Conservation (phyloP, 2,329 filamentous ascomycete genomes). For the Cladorrhinum sp. region DNA sequence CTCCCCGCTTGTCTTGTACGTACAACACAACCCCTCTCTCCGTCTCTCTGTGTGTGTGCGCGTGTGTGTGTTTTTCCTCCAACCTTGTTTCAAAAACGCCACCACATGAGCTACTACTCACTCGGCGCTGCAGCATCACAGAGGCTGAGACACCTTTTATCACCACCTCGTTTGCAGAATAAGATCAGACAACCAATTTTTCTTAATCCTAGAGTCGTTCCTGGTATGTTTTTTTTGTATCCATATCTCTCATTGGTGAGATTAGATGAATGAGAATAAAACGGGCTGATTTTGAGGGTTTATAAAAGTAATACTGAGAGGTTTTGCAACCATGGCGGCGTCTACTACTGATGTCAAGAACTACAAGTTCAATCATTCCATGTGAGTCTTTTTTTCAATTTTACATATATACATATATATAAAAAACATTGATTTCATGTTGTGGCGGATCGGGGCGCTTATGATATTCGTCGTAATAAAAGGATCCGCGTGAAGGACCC, state of each 20-base stretch:
- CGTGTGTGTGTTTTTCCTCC: neutral
- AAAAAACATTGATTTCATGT: neutral
- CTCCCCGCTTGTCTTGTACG: neutral
- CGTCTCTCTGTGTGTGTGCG: too few species aligned
- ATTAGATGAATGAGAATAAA: neutral
- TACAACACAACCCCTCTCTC: too few species aligned
- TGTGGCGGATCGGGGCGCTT: neutral
- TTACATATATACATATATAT: neutral
- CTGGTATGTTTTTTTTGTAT: neutral
- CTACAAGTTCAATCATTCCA: slow-evolving; percentile 88
- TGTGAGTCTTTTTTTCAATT: slow-evolving; percentile 53
- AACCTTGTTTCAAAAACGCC: slow-evolving; percentile 6
- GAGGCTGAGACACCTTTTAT: slow-evolving; percentile 16
- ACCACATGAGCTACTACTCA: slow-evolving; percentile 16
- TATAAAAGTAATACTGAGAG: neutral
- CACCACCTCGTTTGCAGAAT: slow-evolving; percentile 5
- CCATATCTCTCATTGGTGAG: too few species aligned
- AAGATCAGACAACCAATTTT: neutral
- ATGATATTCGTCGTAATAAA: slow-evolving; percentile 19
- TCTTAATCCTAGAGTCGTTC: neutral
- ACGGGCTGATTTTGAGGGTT: neutral
- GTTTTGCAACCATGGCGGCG: slow-evolving; percentile 57
- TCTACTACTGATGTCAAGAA: slow-evolving; percentile 67
- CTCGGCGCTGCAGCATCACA: slow-evolving; percentile 18
- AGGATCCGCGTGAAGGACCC: slow-evolving; percentile 96